These are phyloP conservation scores for Aspergillus sp. DNA, from an alignment of 2,329 filamentous ascomycete genomes.

Conservation along the genomic window DNA sequence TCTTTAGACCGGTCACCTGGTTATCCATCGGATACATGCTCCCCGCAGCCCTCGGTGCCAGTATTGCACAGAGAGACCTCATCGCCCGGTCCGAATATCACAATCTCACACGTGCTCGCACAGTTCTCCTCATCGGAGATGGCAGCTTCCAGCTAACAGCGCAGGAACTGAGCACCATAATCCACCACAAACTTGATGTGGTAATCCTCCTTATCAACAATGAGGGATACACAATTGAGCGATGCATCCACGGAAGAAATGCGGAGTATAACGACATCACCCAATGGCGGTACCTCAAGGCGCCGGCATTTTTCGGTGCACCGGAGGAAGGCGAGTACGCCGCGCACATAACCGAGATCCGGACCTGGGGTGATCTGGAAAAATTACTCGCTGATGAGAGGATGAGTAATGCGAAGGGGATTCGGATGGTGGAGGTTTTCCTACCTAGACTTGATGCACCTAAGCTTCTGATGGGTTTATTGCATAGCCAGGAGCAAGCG, in stretches of 20 bases:
- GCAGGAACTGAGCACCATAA: constrained; percentile 60
- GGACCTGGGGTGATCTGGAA: constrained; percentile 43
- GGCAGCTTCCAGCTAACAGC: constrained; percentile 61
- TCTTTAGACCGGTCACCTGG: constrained; percentile 51
- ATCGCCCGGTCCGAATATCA: constrained; percentile 9
- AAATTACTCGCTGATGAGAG: constrained; percentile 30
- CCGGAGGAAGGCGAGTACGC: constrained; percentile 25
- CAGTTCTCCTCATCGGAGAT: constrained; percentile 56
- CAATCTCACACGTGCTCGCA: constrained; percentile 28
- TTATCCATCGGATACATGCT: constrained; percentile 57
- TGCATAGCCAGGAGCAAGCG: constrained; percentile 24
- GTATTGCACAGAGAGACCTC: constrained; percentile 42
- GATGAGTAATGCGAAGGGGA: constrained; percentile 31
- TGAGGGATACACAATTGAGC: constrained; percentile 54
- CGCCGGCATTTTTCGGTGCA: constrained; percentile 45
- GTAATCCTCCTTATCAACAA: constrained; percentile 53
- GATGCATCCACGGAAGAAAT: constrained; percentile 50
- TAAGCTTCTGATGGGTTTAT: constrained; percentile 23
- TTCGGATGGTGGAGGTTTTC: constrained; percentile 39
- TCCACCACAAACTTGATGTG: constrained; percentile 46
- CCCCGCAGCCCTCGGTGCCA: constrained; percentile 50
- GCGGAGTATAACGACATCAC: constrained; percentile 52
- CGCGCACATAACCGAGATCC: constrained; percentile 35
- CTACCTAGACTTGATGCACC: constrained; percentile 35
- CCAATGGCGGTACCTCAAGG: constrained; percentile 47